phyloP scores from a whole-genome alignment of 768 basidiomycete genomes.

The Tricholoma furcatifolium region DNA sequence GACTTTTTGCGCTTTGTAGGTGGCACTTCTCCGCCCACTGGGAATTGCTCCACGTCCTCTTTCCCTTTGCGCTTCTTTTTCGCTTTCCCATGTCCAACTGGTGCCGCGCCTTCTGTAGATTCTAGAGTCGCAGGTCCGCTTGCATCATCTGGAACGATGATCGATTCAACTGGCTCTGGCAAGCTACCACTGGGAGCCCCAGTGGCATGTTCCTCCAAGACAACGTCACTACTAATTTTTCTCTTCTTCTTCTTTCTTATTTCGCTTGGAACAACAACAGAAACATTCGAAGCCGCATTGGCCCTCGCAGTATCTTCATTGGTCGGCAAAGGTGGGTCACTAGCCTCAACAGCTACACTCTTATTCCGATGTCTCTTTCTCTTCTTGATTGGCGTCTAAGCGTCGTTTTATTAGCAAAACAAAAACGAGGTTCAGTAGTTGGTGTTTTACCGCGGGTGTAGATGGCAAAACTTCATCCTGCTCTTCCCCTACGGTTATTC shows the following conservation, averaged over 20 bases:
- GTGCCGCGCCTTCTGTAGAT: background rate
- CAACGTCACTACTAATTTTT: background rate
- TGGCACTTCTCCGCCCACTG: background rate
- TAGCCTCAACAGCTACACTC: too few species aligned
- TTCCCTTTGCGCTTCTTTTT: conserved; percentile 2
- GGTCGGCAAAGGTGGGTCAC: too few species aligned
- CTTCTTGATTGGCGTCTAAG: background rate
- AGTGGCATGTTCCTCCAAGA: background rate
- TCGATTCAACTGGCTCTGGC: background rate
- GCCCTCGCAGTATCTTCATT: too few species aligned
- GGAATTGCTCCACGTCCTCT: background rate
- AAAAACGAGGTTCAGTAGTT: background rate
- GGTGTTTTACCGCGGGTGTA: conserved; percentile 1
- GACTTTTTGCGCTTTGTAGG: background rate
- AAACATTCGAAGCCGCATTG: background rate
- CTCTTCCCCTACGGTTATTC: conserved; percentile 32
- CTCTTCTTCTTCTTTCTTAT: conserved; percentile 16
- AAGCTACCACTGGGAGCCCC: background rate
- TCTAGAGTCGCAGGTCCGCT: background rate
- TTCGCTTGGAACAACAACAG: background rate
- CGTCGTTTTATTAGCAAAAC: background rate
- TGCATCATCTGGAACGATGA: background rate
- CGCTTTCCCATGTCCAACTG: background rate
- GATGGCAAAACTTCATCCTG: background rate
- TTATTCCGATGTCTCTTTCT: background rate